Conservation (phyloP, 495 filamentous ascomycete genomes). For the Usnea hakonensis region DNA sequence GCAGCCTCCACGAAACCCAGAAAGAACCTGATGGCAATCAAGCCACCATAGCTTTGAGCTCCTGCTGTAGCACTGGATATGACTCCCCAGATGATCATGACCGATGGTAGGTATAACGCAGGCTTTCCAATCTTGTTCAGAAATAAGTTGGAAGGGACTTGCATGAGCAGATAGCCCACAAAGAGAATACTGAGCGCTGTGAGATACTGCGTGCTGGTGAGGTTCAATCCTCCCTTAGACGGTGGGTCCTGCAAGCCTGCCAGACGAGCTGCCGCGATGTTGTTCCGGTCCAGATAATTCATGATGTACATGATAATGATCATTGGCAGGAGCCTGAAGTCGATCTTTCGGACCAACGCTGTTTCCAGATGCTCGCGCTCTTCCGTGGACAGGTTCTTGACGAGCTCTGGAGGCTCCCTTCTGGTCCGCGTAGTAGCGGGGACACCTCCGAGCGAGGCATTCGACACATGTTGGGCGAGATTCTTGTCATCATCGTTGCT, state of each 20-base stretch:
- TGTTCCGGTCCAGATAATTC: constrained; percentile 72
- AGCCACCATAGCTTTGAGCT: constrained; percentile 49
- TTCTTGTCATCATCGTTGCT: constrained; percentile 2
- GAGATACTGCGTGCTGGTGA: constrained; percentile 45
- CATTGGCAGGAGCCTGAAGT: constrained; percentile 54
- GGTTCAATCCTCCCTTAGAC: constrained; percentile 33
- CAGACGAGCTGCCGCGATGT: constrained; percentile 46
- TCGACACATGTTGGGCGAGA: constrained; percentile 3
- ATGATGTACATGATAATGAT: constrained; percentile 69
- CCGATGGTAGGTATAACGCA: constrained; percentile 54
- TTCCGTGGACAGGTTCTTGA: constrained; percentile 41
- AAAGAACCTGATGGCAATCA: constrained; percentile 62
- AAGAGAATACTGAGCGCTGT: constrained; percentile 63
- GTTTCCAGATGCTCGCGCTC: constrained; percentile 43
- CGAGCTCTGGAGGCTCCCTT: constrained; percentile 42
- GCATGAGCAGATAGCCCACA: constrained; percentile 57
- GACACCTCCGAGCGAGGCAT: constrained; percentile 1
- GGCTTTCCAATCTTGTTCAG: constrained; percentile 48
- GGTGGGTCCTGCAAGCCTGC: constrained; percentile 40
- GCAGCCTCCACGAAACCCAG: constrained; percentile 57
- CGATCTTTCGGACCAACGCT: constrained; percentile 55
- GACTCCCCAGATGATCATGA: constrained; percentile 67
- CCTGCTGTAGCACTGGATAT: constrained; percentile 57
- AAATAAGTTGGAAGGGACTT: constrained; percentile 40
- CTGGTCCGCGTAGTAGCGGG: neutral